Base-by-base conservation (phyloP, 495 filamentous ascomycete genomes). In the Aspergillus cristatus region DNA sequence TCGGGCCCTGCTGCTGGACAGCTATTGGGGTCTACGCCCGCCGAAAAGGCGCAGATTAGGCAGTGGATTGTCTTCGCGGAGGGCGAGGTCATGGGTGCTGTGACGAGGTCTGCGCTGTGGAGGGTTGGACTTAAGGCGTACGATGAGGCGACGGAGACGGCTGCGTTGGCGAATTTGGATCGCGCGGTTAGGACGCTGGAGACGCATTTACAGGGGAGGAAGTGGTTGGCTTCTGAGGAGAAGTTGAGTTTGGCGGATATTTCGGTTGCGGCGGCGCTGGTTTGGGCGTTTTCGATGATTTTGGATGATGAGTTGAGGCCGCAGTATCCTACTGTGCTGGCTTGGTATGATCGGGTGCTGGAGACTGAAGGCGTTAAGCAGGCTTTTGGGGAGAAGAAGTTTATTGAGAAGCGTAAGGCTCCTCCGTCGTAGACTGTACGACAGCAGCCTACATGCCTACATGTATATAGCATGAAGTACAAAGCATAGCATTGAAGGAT, bases 211-310 rank as follows among this genome's bases (percentile, higher is more conserved):
- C 48, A 52, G n/a, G 58, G 65, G 0, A 58, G 56, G 40, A 65
- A 60, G 45, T 75, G 68, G 54, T 41, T 78, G 6, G 67, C 48
- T 3, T 60, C 29, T 1, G 62, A 57, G 1, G 71, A 71, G 26
- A 51, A 67, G 50, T 25, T 74, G 29, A 76, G 66, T 32, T 35
- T 78, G 43, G 76, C 73, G 17, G 75, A 79, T 56, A 51, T 76
- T 26, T 68, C 62, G 35, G 47, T 77, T 2, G 63, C 55, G 2
- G 44, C 60, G 7, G 17, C 53, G 1, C 35, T 78, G 37, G 38
- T 48, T 12, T 60, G 63, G 53, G 61, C 50, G 3, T 55, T 68
- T 38, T 53, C 57, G 18, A 51, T 64, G 41, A 31, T 65, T 6
- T 51, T 77, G 22, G 73, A 77, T 53, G 53, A 43, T 1, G 72